Evolutionary conservation across 1,139 yeast species (phyloP).

Genomic region (Yamadazyma pseudoaaseri): DNA sequence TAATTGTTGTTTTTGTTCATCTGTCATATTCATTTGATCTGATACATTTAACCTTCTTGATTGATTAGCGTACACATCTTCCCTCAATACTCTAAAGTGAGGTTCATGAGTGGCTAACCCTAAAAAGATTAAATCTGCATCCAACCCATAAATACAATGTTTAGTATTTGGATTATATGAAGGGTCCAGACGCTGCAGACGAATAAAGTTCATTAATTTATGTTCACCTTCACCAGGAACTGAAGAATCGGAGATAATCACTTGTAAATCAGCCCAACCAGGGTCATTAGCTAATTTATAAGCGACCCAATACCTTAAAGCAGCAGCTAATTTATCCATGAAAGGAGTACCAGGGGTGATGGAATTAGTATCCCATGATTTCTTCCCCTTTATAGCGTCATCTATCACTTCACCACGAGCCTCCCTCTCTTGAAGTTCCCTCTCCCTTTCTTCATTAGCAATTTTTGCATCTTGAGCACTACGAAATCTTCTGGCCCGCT

Average conservation of each 20-base stretch:
- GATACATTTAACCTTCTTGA: conserved; percentile 45
- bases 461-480: conserved; percentile 90
- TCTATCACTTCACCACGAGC: conserved; percentile 65
- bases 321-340: conserved; percentile 85
- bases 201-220: conserved; percentile 91
- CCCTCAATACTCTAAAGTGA: conserved; percentile 89
- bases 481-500: conserved; percentile 90
- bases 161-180: conserved; percentile 80
- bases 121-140: conserved; percentile 95
- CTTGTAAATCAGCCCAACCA: conserved; percentile 83
- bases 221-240: conserved; percentile 99
- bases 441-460: conserved; percentile 55
- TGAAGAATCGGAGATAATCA: conserved; percentile 90
- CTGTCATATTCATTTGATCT: conserved; percentile 58
- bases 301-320: conserved; percentile 86
- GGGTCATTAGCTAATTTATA: conserved; percentile 88
- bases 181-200: conserved; percentile 74
- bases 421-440: conserved; percentile 51
- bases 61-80: conserved; percentile 86
- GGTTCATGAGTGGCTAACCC: conserved; percentile 99
- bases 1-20: conserved; percentile 54
- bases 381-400: conserved; percentile 56
- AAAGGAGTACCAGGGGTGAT: conserved; percentile 99
- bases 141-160: conserved; percentile 96
- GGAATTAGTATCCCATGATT: conserved; percentile 82